Conservation (phyloP, 495 filamentous ascomycete genomes). For the Daldinia bambusicola region DNA sequence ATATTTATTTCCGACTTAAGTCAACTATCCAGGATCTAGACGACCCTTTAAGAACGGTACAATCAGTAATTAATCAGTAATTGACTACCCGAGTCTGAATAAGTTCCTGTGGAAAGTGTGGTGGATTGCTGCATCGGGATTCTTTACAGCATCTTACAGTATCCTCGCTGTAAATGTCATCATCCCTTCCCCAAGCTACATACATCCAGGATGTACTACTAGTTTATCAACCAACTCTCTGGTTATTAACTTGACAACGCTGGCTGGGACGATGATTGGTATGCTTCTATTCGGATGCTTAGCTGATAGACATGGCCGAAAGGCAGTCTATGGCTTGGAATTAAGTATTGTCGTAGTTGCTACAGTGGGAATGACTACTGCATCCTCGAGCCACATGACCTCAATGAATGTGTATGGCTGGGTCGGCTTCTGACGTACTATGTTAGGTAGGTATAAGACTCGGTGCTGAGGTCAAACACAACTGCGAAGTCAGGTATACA, state of each 20-base stretch:
- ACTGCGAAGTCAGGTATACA: background rate
- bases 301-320: constrained; percentile 70
- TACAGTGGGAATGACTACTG: constrained; percentile 64
- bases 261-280: constrained; percentile 67
- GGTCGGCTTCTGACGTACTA: constrained; percentile 67
- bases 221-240: constrained; percentile 22
- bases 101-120: constrained; percentile 52
- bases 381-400: constrained; percentile 45
- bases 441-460: constrained; percentile 67
- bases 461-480: constrained; percentile 49
- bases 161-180: constrained; percentile 72
- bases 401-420: constrained; percentile 67
- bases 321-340: constrained; percentile 71
- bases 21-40: constrained; percentile 32
- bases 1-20: background rate
- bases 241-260: constrained; percentile 66
- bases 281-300: constrained; percentile 71
- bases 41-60: constrained; percentile 33
- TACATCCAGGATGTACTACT: constrained; percentile 62
- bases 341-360: constrained; percentile 65
- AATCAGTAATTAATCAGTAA: constrained; percentile 46
- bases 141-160: constrained; percentile 74
- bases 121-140: constrained; percentile 70
- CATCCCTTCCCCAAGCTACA: constrained; percentile 65
- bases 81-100: constrained; percentile 44